Base-by-base conservation (phyloP, 805 yeast species). In the Wickerhamiella musiphila region DNA sequence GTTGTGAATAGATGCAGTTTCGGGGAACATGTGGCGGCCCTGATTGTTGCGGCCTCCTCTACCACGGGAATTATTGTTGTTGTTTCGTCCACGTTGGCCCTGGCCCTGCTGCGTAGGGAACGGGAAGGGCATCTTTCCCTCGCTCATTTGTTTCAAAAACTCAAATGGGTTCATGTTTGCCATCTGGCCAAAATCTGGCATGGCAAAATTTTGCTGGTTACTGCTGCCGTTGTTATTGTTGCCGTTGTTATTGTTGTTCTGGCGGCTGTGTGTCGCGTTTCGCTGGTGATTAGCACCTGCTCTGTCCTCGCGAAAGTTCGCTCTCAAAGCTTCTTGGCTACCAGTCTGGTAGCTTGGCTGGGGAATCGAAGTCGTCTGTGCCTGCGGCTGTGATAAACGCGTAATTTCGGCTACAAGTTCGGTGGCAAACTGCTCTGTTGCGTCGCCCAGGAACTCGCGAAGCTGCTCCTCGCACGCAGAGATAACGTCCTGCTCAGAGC, bases 381-480 rank as follows among this genome's bases (percentile, higher is more conserved):
- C 31, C 18, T 13, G 23, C 29, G 28, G 31, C 5, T 18, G n/a
- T 32, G 34, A 35, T 18, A 40, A 23, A 17, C 23, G 25, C 17
- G 47, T 49, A 12, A 58, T 32, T 18, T 49, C 50, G 4, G 44
- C 43, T 26, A 58, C 48, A 33, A 64, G 38, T 15, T 51, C 42
- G 18, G 43, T 42, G 18, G 56, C 61, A 41, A 57, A 58, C 22
- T 31, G 37, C 16, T 36, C 42, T 5, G 59, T 49, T 18, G 48
- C 31, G 1, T 47, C 52, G 15, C 47, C 53, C 31, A 61, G 40
- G 28, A 65, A 61, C 38, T 63, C 69, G 11, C 41, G 47, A 30
- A 64, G 51, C 32, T 63, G 60, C 1, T 45, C 37, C 14, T 45
- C 30, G 32, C 63, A 48, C 32, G 53, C 37, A 23, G 44, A 44